Base-by-base conservation (phyloP, 2,329 filamentous ascomycete genomes). In the Claviceps sp. region DNA sequence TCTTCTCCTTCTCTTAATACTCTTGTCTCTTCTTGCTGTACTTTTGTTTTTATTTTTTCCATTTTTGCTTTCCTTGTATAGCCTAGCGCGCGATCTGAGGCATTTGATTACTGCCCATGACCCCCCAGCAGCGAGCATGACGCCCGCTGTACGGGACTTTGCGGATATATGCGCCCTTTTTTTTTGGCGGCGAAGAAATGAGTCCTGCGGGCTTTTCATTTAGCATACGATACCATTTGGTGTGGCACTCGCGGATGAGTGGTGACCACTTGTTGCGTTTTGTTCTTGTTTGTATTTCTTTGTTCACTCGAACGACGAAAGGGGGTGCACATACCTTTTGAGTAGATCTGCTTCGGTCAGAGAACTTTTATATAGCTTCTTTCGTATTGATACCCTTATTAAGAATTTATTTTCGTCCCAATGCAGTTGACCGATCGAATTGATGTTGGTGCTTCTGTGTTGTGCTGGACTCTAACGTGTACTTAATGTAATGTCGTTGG, bases 211-310 rank as follows among this genome's bases (percentile, higher is more conserved):
- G 39, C 45, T 48, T 3, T 44, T 23, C 45, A 49, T 2, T 44
- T 39, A 44, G 43, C 48, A 47, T 14, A 53, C 45, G 52, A 53
- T 53, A 53, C 52, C 52, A 50, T 48, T 53, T 51, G 52, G 51
- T 34, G 52, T 51, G 52, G 51, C 49, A 42, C 42, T 34, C 29
- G 9, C 11, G n/a, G 34, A 39, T 37, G 23, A 20, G 47, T 23
- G 39, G 37, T 13, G 51, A n/a, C 47, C 44, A 44, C 44, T 53
- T 37, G 22, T n/a, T 14, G 16, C 34, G 9, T 17, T 26, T 48
- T 13, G 11, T 17, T 29, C 3, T 39, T n/a, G 22, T 5, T 46
- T 37, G 9, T 36, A 5, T n/a, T 26, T 39, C 1, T 4, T 36
- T 45, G 9, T 29, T 2, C 36, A 9, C 20, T n/a, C 2, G 39